These are phyloP conservation scores for Psilocybe tampanensis DNA, from an alignment of 768 basidiomycete species.

Conservation along the genomic window DNA sequence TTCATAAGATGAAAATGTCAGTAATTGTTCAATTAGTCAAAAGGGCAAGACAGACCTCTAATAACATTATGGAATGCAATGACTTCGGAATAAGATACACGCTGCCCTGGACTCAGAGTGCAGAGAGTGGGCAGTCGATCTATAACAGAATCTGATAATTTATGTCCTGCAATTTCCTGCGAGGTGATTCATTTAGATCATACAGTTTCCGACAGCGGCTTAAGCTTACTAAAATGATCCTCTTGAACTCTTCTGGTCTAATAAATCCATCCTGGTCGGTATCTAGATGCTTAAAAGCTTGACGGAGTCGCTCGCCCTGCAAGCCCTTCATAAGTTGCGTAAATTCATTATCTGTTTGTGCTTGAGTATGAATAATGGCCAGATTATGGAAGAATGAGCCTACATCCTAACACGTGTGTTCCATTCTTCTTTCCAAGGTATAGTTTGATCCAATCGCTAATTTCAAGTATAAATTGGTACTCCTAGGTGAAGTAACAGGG, in stretches of 20 bases:
- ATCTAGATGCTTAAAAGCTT: constrained; percentile 94
- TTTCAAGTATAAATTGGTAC: constrained; percentile 1
- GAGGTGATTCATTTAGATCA: background rate
- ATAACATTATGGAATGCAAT: constrained; percentile 97
- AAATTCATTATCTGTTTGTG: constrained; percentile 82
- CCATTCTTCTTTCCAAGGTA: constrained; percentile 95
- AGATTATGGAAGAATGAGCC: constrained; percentile 30
- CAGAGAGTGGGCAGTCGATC: constrained; percentile 92
- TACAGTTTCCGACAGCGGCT: background rate
- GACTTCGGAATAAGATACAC: constrained; percentile 96
- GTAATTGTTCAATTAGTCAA: background rate
- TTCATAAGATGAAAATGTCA: constrained; percentile 23
- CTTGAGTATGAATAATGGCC: background rate
- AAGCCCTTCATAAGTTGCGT: constrained; percentile 98
- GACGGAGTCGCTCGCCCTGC: constrained; percentile 95
- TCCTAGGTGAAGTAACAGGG: background rate
- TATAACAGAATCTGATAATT: constrained; percentile 91
- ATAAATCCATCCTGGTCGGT: constrained; percentile 93
- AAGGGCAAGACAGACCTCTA: constrained; percentile 56
- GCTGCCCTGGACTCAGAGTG: constrained; percentile 84
- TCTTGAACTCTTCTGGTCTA: constrained; percentile 89
- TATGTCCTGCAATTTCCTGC: constrained; percentile 96
- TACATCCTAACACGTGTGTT: constrained; percentile 89
- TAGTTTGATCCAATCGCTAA: constrained; percentile 92
- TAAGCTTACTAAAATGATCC: constrained; percentile 82